A percentile compares a stretch with the other conserved stretches of the same genome.
Conservation (phyloP, 1,139 yeast species). For the Yamadazyma spencermartinsiae region DNA sequence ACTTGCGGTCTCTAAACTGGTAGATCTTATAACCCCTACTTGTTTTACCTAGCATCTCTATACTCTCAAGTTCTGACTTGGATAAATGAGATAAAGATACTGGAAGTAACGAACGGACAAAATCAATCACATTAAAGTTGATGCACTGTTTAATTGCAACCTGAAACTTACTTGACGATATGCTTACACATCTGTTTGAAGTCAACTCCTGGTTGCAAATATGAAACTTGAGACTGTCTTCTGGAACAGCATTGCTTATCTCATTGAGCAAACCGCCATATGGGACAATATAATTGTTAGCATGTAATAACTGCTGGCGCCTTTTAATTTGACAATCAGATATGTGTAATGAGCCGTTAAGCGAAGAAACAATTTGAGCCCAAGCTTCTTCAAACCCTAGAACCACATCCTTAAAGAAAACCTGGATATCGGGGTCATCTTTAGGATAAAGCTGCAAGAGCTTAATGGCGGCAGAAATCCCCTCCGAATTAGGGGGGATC, state of each 20-base stretch:
- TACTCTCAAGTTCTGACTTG: conserved; percentile 14
- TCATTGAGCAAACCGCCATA: conserved; percentile 4
- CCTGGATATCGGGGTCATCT: conserved; percentile 38
- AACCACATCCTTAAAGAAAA: conserved; percentile 41
- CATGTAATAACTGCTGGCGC: background rate
- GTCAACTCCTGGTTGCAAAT: conserved; percentile 6
- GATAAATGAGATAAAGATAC: conserved; percentile 19
- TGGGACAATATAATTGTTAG: conserved; percentile 1
- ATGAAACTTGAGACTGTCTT: conserved; percentile 1
- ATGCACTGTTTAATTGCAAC: conserved; percentile 40
- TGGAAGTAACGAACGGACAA: conserved; percentile 30
- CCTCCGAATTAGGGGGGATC: conserved; percentile 43
- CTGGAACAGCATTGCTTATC: background rate
- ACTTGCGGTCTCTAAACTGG: conserved; percentile 23
- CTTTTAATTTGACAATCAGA: background rate
- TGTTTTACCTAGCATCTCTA: conserved; percentile 21
- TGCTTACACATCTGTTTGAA: too few species aligned
- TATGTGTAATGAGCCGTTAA: conserved; percentile 30
- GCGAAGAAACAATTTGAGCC: conserved; percentile 36
- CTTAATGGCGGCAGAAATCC: conserved; percentile 35
- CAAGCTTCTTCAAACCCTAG: conserved; percentile 62
- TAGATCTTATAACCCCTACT: conserved; percentile 25
- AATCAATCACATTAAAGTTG: conserved; percentile 39
- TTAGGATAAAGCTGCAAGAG: conserved; percentile 44
- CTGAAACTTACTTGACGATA: conserved; percentile 17